These are phyloP conservation scores for Lentinus polychrous DNA, from an alignment of 1,284 basidiomycete genomes.

Conservation along the genomic window DNA sequence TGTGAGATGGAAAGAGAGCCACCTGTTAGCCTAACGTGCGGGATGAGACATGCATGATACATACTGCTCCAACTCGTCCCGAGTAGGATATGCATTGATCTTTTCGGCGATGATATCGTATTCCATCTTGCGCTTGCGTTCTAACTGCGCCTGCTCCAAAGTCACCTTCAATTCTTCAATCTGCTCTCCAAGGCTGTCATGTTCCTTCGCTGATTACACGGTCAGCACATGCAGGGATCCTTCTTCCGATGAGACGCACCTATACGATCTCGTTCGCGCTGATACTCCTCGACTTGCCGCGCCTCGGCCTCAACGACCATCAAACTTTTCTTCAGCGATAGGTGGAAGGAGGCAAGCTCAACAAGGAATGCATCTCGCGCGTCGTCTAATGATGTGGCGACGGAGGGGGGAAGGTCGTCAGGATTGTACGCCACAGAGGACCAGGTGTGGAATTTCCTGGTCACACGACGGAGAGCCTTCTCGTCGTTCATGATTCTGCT, in stretches of 20 bases:
- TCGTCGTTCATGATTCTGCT: conserved; percentile 65
- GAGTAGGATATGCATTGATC: conserved; percentile 67
- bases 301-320: conserved; percentile 80
- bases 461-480: conserved; percentile 58
- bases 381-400: conserved; percentile 47
- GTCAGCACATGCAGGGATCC: conserved; percentile 11
- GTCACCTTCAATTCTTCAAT: conserved; percentile 70
- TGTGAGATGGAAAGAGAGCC: conserved; percentile 22
- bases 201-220: conserved; percentile 52
- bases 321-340: conserved; percentile 64
- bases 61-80: conserved; percentile 68
- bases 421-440: conserved; percentile 48
- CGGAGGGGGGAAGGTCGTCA: conserved; percentile 30
- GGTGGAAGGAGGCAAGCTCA: conserved; percentile 67
- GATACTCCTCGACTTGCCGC: conserved; percentile 75
- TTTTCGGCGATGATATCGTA: conserved; percentile 78
- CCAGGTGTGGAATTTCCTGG: conserved; percentile 74
- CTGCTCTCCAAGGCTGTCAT: conserved; percentile 54
- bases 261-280: conserved; percentile 60
- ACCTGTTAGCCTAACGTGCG: background rate
- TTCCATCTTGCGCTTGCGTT: conserved; percentile 71
- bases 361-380: conserved; percentile 71
- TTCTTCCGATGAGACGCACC: conserved; percentile 36
- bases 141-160: conserved; percentile 69
- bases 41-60: conserved; percentile 18